Evolutionary conservation across 306 rosid species (phyloP).

Genomic region (Argentina anserina): DNA sequence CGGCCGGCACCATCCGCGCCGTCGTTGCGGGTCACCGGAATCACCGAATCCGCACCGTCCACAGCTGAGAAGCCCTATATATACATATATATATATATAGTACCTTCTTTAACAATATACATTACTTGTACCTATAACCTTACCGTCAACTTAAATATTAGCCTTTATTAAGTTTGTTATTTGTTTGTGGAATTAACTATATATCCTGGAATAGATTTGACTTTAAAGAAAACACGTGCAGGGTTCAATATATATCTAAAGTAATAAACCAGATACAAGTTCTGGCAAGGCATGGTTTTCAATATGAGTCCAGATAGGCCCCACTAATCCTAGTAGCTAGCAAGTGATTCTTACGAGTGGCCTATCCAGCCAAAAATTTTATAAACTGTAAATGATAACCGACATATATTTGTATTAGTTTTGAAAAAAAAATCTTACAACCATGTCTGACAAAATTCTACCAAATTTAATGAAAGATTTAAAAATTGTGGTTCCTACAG

Average conservation of each 20-base stretch:
- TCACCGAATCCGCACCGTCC: too few species aligned
- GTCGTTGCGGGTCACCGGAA: too few species aligned
- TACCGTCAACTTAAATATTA: not conserved
- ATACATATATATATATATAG: too few species aligned
- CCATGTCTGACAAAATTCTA: not conserved
- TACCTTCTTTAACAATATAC: too few species aligned
- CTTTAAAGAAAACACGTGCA: not conserved
- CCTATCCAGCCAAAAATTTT: not conserved
- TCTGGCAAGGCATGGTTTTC: not conserved
- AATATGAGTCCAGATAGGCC: too few species aligned
- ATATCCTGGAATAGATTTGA: not conserved
- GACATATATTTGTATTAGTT: not conserved
- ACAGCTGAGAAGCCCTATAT: too few species aligned
- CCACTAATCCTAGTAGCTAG: too few species aligned
- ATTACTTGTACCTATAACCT: not conserved
- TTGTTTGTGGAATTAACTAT: too few species aligned
- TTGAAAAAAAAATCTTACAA: too few species aligned
- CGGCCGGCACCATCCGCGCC: too few species aligned
- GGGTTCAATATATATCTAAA: not conserved
- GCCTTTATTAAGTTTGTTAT: not conserved
- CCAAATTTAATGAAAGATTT: too few species aligned
- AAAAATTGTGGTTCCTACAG: not conserved
- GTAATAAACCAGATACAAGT: not conserved
- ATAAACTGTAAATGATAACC: not conserved
- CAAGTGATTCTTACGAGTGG: too few species aligned